Evolutionary conservation across 257 asterid species (phyloP).

Genomic region (Haberlea rhodopensis): DNA sequence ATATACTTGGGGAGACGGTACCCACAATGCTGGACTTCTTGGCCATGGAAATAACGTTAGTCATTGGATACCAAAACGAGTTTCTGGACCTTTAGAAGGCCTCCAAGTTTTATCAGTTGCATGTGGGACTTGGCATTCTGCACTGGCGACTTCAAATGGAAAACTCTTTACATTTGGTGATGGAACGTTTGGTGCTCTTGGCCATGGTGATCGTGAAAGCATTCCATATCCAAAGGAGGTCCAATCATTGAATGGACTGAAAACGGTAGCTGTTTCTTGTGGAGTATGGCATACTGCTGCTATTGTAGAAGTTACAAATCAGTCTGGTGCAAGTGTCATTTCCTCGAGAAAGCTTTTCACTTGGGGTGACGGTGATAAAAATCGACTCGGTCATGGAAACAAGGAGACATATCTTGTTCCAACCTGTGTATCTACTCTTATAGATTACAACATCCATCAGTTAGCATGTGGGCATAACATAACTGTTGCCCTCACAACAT

Average conservation of each 20-base stretch:
- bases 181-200: conserved; percentile 84
- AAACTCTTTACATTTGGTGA: conserved; percentile 83
- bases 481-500: conserved; percentile 69
- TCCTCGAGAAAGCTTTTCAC: conserved; percentile 76
- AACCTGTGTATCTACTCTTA: conserved; percentile 68
- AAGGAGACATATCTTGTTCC: conserved; percentile 72
- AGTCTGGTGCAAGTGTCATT: conserved; percentile 34
- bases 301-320: conserved; percentile 67
- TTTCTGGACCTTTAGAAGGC: conserved; percentile 75
- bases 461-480: conserved; percentile 71
- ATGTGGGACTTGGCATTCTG: conserved; percentile 95
- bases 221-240: conserved; percentile 64
- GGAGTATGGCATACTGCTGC: conserved; percentile 98
- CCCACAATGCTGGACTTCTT: conserved; percentile 77
- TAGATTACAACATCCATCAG: conserved; percentile 81
- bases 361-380: conserved; percentile 93
- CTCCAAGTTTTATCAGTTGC: conserved; percentile 79
- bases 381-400: conserved; percentile 78
- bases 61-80: conserved; percentile 89
- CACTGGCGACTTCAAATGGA: conserved; percentile 69
- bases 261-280: conserved; percentile 66
- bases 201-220: conserved; percentile 77
- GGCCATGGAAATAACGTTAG: conserved; percentile 87
- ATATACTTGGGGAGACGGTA: conserved; percentile 96
- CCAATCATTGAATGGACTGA: conserved; percentile 59